Percentiles rank a stretch among this genome's conserved stretches.
Conservation (phyloP, 352 stramenopile genomes). For the Phytophthora idaei region DNA sequence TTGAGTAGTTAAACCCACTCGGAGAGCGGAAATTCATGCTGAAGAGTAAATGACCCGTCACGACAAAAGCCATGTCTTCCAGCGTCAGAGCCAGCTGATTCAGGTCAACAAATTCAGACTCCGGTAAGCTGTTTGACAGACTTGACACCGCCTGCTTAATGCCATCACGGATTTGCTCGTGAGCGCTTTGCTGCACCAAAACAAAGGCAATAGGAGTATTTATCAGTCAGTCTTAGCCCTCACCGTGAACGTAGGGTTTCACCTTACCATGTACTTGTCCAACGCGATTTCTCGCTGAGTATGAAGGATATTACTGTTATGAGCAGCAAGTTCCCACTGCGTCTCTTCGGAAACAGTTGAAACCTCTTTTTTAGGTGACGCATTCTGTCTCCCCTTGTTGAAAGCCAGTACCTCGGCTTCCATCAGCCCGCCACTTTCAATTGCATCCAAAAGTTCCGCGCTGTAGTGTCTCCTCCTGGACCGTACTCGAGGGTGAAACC, state of each 20-base stretch:
- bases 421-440: conserved; percentile 58
- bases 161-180: conserved; percentile 62
- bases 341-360: conserved; percentile 34
- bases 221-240: conserved; percentile 6
- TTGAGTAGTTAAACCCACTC: conserved; percentile 82
- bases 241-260: neutral
- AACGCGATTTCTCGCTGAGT: conserved; percentile 67
- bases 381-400: conserved; percentile 21
- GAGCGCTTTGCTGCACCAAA: conserved; percentile 55
- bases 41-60: conserved; percentile 75
- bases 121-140: conserved; percentile 34
- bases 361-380: conserved; percentile 21
- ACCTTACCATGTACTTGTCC: conserved; percentile 78
- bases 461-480: conserved; percentile 56
- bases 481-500: conserved; percentile 14
- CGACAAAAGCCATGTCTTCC: conserved; percentile 81
- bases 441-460: conserved; percentile 64
- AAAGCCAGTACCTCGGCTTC: conserved; percentile 43
- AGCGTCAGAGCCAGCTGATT: conserved; percentile 53
- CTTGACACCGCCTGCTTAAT: conserved; percentile 53
- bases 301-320: conserved; percentile 38
- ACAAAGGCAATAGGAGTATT: neutral
- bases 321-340: conserved; percentile 22
- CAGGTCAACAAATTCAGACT: conserved; percentile 37
- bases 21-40: conserved; percentile 80